Evolutionary conservation across 495 filamentous ascomycete species (phyloP).

Genomic region (Bacidia gigantensis): DNA sequence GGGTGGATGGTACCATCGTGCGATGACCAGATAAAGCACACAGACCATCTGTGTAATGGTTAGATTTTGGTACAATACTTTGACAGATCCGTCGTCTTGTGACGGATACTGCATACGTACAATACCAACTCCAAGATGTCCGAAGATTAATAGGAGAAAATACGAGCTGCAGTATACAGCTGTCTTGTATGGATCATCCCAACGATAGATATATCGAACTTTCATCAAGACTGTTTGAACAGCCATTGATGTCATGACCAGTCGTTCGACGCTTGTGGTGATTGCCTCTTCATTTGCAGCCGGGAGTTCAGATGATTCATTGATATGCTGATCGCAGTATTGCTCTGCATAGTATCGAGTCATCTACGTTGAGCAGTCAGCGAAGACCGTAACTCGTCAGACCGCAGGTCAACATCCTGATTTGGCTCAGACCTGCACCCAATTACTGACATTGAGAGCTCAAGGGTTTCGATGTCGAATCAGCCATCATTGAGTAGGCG

Average conservation of each 20-base stretch:
- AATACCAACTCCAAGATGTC: conserved; percentile 15
- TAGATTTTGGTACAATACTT: not conserved
- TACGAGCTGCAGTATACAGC: conserved; percentile 18
- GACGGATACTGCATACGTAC: too few relatives aligned
- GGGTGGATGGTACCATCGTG: conserved; percentile 11
- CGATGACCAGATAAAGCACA: conserved; percentile 18
- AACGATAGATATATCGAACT: conserved; percentile 24
- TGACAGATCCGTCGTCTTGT: too few relatives aligned
- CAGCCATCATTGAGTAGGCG: too few relatives aligned
- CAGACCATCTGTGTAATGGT: conserved; percentile 10
- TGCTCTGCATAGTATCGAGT: conserved; percentile 19
- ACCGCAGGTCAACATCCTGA: not conserved
- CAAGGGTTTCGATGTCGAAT: too few relatives aligned
- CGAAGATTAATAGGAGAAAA: conserved; percentile 18
- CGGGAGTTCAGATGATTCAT: conserved; percentile 21
- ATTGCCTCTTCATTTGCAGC: conserved; percentile 20
- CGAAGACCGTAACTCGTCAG: not conserved
- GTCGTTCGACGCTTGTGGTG: conserved; percentile 22
- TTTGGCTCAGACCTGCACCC: too few relatives aligned
- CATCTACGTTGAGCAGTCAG: conserved; percentile 16
- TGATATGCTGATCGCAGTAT: conserved; percentile 25
- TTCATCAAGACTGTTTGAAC: conserved; percentile 24
- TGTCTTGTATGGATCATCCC: conserved; percentile 25
- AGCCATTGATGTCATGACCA: conserved; percentile 26
- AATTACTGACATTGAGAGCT: too few relatives aligned